Base-by-base conservation (phyloP, 2,329 filamentous ascomycete genomes). In the Ampelomyces quisqualis region DNA sequence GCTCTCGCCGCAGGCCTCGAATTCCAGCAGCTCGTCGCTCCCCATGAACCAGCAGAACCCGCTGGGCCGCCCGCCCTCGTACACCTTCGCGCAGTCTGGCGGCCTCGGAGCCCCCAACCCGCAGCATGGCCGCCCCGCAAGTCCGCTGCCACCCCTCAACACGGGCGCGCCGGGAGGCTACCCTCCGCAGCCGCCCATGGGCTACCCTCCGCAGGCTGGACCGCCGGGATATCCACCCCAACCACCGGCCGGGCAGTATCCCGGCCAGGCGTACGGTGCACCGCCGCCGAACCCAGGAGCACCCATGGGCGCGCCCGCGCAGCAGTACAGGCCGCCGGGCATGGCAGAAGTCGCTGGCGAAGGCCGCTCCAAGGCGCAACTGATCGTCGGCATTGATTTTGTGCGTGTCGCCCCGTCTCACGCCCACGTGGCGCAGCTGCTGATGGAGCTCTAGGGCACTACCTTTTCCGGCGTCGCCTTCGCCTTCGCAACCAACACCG, bases 331-430 rank as follows among this genome's bases (percentile, higher is more conserved):
- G 29, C 62, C 65, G 13, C 49, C 43, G 28, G 46, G 53, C 53
- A 68, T 65, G 51, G 66, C 70, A 36, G 91, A 97, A 70, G 87
- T 95, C 23, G 89, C 95, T 60, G 90, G 88, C 45, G 88, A 84
- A 58, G 89, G 85, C 62, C 83, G 88, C 67, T 95, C 85, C 75
- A 96, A 96, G 77, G 88, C 93, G 38, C 93, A 97, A 75, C 77
- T 98, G 62, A 98, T 98, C 69, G 93, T 98, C 40, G 93, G 93
- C 55, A 97, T 98, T 67, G 93, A 98, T 73, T 98, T 98, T 77
- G 93, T 95, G 75, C 57, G 62, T 57, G 15, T 20, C 29, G 20
- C 26, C 15, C 20, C 23, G n/a, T 33, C 24, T 15, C n/a, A 22
- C 23, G 23, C 31, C 74, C 36, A 14, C 49, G 40, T 38, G 24